Evolutionary conservation across 208 protist genomes (phyloP).

Genomic region (Crithidia sp.): DNA sequence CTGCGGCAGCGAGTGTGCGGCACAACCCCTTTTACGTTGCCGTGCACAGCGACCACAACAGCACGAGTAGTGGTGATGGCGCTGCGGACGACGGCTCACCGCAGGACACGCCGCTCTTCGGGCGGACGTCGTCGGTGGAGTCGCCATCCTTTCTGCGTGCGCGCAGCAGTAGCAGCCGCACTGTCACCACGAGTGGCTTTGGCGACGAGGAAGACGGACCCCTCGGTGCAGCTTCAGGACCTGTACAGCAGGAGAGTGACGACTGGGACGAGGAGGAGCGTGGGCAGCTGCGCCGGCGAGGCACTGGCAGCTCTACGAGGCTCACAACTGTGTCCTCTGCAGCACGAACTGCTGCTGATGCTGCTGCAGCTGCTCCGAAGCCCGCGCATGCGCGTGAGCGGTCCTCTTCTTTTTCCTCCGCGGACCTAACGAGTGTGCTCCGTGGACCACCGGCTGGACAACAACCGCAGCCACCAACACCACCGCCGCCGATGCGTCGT

Average conservation of each 20-base stretch:
- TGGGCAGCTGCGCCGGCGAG: constrained; percentile 6
- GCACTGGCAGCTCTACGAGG: background rate
- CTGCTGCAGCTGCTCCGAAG: background rate
- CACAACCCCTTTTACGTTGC: constrained; percentile 10
- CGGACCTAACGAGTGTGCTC: background rate
- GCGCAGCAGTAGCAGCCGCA: background rate
- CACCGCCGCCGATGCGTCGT: constrained; percentile 28
- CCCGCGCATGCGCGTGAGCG: background rate
- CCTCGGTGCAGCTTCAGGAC: background rate
- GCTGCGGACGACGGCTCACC: background rate
- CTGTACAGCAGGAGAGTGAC: constrained; percentile 1
- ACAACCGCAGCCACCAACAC: background rate
- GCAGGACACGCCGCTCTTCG: background rate
- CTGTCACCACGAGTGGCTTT: background rate
- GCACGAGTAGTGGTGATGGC: background rate
- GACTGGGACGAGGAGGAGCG: constrained; percentile 40
- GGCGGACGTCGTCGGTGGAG: background rate
- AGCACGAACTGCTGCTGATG: background rate
- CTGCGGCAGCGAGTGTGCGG: background rate
- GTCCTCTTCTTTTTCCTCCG: constrained; percentile 1
- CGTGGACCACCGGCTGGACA: background rate
- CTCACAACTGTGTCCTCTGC: background rate
- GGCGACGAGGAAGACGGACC: background rate
- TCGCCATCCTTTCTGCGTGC: background rate
- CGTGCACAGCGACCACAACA: background rate